Conservation (phyloP, 352 stramenopile species). For the Globisporangium echinulatum region DNA sequence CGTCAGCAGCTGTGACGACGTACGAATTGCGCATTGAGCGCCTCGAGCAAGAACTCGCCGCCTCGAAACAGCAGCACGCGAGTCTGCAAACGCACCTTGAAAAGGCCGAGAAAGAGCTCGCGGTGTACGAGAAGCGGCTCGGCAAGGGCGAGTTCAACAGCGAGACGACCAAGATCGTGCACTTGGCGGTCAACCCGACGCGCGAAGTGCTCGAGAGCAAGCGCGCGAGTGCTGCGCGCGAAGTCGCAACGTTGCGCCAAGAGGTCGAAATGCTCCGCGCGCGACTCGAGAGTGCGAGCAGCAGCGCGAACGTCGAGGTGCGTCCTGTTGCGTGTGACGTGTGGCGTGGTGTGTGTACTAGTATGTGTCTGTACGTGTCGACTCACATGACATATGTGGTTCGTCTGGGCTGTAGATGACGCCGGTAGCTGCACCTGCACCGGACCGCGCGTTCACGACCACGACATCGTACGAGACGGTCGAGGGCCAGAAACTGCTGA, state of each 20-base stretch:
- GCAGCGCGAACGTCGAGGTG: constrained; percentile 26
- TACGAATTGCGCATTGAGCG: constrained; percentile 41
- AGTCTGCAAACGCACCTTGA: constrained; percentile 57
- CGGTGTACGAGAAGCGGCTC: constrained; percentile 62
- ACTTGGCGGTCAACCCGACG: constrained; percentile 81
- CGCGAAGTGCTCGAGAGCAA: constrained; percentile 52
- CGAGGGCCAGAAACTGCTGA: constrained; percentile 80
- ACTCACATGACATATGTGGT: neutral
- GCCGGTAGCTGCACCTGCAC: neutral
- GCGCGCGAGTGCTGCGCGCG: constrained; percentile 4
- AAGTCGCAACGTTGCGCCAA: constrained; percentile 39
- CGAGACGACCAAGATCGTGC: constrained; percentile 83
- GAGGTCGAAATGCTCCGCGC: constrained; percentile 49
- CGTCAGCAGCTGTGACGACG: constrained; percentile 31
- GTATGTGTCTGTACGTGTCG: constrained; percentile 1
- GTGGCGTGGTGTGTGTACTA: neutral
- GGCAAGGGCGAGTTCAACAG: constrained; percentile 74
- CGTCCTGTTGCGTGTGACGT: neutral
- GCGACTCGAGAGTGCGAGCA: constrained; percentile 32
- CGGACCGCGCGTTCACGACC: constrained; percentile 45
- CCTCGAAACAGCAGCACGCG: constrained; percentile 36
- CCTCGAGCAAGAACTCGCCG: constrained; percentile 38
- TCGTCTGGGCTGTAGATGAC: constrained; percentile 2
- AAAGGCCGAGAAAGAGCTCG: constrained; percentile 54
- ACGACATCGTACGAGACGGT: constrained; percentile 83